These are phyloP conservation scores for Starmerella riodocensis DNA, from an alignment of 805 yeast species.

Conservation along the genomic window DNA sequence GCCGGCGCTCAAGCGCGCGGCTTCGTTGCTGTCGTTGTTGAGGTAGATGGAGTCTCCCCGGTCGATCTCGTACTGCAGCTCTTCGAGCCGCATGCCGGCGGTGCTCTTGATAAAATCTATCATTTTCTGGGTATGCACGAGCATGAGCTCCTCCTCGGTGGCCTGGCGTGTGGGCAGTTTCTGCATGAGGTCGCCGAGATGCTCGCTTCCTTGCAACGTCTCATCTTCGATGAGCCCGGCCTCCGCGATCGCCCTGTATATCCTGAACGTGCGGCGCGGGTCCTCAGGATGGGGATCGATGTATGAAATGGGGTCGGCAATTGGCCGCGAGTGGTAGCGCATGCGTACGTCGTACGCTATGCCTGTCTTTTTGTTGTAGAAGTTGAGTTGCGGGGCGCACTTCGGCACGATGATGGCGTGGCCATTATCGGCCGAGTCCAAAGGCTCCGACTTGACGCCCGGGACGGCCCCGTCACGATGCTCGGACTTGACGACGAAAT, in stretches of 20 bases:
- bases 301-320: constrained; percentile 81
- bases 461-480: too few relatives aligned
- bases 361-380: constrained; percentile 63
- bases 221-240: constrained; percentile 80
- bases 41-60: constrained; percentile 89
- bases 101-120: constrained; percentile 63
- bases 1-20: constrained; percentile 89
- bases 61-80: constrained; percentile 69
- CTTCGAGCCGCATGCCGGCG: constrained; percentile 61
- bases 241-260: constrained; percentile 85
- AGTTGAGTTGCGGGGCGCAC: constrained; percentile 47
- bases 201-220: constrained; percentile 52
- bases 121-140: constrained; percentile 76
- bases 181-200: constrained; percentile 74
- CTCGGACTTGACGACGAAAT: too few relatives aligned
- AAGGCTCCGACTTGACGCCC: too few relatives aligned
- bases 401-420: constrained; percentile 19
- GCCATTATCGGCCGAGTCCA: neutral
- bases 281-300: constrained; percentile 99
- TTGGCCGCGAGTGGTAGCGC: constrained; percentile 93
- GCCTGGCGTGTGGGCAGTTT: constrained; percentile 90
- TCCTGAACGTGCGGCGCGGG: constrained; percentile 87
- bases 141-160: constrained; percentile 64
- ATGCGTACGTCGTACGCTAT: constrained; percentile 90
- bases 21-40: constrained; percentile 73